phyloP scores from a whole-genome alignment of 768 basidiomycete genomes.

The Pulveroboletus sp. region DNA sequence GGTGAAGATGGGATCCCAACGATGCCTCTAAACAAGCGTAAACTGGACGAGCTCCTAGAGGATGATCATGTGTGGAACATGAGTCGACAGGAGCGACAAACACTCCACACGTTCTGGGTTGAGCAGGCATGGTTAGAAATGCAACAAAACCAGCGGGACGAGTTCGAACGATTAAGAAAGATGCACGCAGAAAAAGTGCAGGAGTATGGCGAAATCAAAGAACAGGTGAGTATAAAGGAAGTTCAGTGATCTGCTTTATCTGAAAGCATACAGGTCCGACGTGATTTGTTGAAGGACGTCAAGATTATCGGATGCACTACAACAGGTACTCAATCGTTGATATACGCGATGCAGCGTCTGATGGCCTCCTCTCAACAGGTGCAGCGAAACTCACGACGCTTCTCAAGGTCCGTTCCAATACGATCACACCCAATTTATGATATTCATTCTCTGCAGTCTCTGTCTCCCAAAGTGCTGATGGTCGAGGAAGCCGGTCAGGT shows the following conservation, averaged over 20 bases:
- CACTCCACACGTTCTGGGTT: slow-evolving; percentile 45
- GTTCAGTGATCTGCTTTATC: neutral
- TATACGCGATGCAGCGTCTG: neutral
- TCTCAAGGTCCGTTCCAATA: slow-evolving; percentile 41
- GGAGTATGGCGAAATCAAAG: slow-evolving; percentile 37
- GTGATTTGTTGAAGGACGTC: slow-evolving; percentile 46
- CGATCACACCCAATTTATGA: neutral
- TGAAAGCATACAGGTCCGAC: slow-evolving; percentile 41
- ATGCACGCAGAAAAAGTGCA: slow-evolving; percentile 38
- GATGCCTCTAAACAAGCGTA: slow-evolving; percentile 35
- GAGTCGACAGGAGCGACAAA: slow-evolving; percentile 45
- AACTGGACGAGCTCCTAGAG: slow-evolving; percentile 35
- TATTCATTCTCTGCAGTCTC: slow-evolving; percentile 36
- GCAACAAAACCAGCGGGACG: slow-evolving; percentile 28
- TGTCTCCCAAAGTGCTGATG: slow-evolving; percentile 57
- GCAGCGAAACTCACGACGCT: slow-evolving; percentile 63
- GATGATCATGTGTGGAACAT: slow-evolving; percentile 48
- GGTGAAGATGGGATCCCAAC: slow-evolving; percentile 35
- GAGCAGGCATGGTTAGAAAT: slow-evolving; percentile 34
- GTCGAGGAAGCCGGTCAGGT: slow-evolving; percentile 85
- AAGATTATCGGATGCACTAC: slow-evolving; percentile 77
- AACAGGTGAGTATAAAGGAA: slow-evolving; percentile 43
- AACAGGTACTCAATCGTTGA: slow-evolving; percentile 43
- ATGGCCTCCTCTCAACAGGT: slow-evolving; percentile 34
- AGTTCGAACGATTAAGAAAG: slow-evolving; percentile 41